Percentiles rank a stretch among this genome's conserved stretches.
Conservation (phyloP, 768 basidiomycete genomes). For the Cyclocybe cylindracea region DNA sequence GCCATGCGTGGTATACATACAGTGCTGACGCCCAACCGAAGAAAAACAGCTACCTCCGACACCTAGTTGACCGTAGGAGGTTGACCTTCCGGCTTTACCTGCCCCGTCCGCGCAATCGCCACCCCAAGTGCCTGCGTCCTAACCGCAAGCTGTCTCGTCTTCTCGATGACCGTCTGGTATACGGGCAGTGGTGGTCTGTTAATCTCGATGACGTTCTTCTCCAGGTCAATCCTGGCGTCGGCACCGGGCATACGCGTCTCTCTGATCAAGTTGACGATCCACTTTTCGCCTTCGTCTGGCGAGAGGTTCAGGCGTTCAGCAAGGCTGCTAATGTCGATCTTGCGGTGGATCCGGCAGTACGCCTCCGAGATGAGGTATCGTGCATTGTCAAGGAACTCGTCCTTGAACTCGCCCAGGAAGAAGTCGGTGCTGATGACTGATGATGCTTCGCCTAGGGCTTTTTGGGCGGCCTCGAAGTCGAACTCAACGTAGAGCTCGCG, state of each 20-base stretch:
- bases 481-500: constrained; percentile 95
- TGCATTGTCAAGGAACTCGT: constrained; percentile 96
- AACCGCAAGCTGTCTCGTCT: constrained; percentile 88
- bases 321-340: constrained; percentile 90
- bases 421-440: constrained; percentile 89
- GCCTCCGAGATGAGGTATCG: constrained; percentile 95
- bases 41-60: no score
- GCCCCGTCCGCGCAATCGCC: constrained; percentile 49
- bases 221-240: constrained; percentile 96
- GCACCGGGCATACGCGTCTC: constrained; percentile 91
- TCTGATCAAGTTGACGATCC: constrained; percentile 98
- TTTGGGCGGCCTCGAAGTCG: constrained; percentile 94
- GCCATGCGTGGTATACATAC: no score
- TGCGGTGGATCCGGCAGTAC: constrained; percentile 96
- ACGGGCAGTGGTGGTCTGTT: constrained; percentile 86
- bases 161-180: constrained; percentile 94
- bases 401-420: constrained; percentile 87
- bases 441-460: constrained; percentile 75
- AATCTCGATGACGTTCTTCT: constrained; percentile 98
- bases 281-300: constrained; percentile 96
- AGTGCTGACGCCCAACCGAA: no score
- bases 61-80: neutral
- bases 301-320: constrained; percentile 92
- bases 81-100: constrained; percentile 15
- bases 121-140: constrained; percentile 89